Percentiles rank a stretch among this genome's conserved stretches.
Evolutionary conservation across 192 early-diverging fungal genomes (phyloP).

Genomic region (Coemansia sp.): DNA sequence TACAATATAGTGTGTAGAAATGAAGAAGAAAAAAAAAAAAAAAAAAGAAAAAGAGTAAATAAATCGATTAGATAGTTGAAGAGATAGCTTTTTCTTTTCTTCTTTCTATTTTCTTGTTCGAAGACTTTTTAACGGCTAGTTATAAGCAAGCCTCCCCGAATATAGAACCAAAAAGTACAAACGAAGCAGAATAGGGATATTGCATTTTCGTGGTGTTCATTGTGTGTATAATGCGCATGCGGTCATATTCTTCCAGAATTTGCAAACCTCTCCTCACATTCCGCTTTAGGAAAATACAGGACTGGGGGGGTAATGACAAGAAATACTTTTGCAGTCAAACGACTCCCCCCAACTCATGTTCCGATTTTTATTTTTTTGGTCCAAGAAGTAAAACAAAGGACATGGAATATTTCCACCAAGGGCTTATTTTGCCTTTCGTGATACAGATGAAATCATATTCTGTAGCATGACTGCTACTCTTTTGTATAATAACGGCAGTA

Average conservation of each 20-base stretch:
- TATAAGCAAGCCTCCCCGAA: slow-evolving; percentile 2
- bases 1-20: neutral
- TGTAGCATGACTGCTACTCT: neutral
- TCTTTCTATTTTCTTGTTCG: neutral
- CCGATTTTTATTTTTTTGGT: neutral
- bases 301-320: neutral
- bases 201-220: neutral
- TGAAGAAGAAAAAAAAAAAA: neutral
- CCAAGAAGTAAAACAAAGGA: neutral
- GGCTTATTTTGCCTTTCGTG: neutral
- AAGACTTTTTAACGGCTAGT: slow-evolving; percentile 1
- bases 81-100: neutral
- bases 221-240: slow-evolving; percentile 6
- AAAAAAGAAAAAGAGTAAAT: neutral
- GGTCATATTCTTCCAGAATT: slow-evolving; percentile 8
- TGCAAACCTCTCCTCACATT: slow-evolving; percentile 9
- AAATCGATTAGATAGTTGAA: neutral
- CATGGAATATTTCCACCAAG: neutral
- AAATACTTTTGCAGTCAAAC: neutral
- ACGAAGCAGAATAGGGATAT: slow-evolving; percentile 11
- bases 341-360: neutral
- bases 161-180: neutral
- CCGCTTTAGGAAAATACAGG: slow-evolving; percentile 8
- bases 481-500: slow-evolving; percentile 1
- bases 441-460: neutral